These are phyloP conservation scores for Fraxinus nigra DNA, from an alignment of 305 asterid genomes.

Conservation along the genomic window DNA sequence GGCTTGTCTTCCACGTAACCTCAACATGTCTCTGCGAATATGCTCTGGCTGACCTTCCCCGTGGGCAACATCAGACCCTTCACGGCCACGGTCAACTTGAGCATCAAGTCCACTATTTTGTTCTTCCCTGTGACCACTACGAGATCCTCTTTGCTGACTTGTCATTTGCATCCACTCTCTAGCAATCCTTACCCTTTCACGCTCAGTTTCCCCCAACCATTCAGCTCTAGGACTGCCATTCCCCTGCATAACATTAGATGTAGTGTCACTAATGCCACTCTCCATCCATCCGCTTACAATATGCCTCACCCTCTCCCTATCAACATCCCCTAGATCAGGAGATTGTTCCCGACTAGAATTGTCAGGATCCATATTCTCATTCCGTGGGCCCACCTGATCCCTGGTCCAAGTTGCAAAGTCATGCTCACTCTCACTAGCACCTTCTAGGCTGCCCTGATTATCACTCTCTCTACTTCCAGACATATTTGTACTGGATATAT, in stretches of 20 bases:
- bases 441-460: conserved; percentile 57
- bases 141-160: conserved; percentile 81
- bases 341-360: conserved; percentile 81
- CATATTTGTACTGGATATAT: conserved; percentile 38
- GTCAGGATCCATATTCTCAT: conserved; percentile 51
- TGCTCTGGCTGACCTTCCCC: conserved; percentile 82
- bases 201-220: conserved; percentile 91
- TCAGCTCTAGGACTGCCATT: conserved; percentile 70
- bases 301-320: conserved; percentile 88
- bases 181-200: conserved; percentile 88
- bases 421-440: conserved; percentile 67
- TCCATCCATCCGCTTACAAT: conserved; percentile 99
- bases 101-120: conserved; percentile 32
- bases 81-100: conserved; percentile 51
- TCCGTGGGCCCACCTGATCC: conserved; percentile 45
- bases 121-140: conserved; percentile 55
- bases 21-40: conserved; percentile 70
- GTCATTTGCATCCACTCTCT: conserved; percentile 96
- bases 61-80: conserved; percentile 47
- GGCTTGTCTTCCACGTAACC: conserved; percentile 88
- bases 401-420: conserved; percentile 59
- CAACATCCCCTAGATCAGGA: conserved; percentile 80
- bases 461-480: conserved; percentile 52
- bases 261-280: conserved; percentile 65
- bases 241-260: conserved; percentile 65